Evolutionary conservation across 225 moss, liverwort and hornwort genomes (phyloP).

Genomic region (Asterella californica): DNA sequence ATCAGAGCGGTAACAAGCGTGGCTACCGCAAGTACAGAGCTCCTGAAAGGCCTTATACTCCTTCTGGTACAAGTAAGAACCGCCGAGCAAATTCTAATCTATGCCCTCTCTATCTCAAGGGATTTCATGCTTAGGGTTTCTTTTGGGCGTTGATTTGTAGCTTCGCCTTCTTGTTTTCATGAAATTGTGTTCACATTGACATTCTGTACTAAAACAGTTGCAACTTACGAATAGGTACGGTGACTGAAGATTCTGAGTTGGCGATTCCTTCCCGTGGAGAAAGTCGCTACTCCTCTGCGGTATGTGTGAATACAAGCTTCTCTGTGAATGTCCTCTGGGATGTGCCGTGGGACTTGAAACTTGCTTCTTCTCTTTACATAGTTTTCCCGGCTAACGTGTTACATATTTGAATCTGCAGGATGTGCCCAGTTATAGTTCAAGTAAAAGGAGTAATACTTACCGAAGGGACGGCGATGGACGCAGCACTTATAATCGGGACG

Average conservation of each 20-base stretch:
- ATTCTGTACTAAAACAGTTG: not conserved
- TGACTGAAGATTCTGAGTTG: constrained; percentile 29
- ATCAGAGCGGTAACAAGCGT: constrained; percentile 15
- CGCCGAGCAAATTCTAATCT: not conserved
- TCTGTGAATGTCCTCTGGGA: not conserved
- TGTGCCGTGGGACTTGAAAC: not conserved
- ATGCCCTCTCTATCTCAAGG: not conserved
- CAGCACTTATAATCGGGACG: constrained; percentile 40
- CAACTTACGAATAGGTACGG: constrained; percentile 9
- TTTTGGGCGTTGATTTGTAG: not conserved
- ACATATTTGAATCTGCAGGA: constrained; percentile 19
- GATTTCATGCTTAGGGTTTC: not conserved
- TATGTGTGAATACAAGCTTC: not conserved
- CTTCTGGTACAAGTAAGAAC: constrained; percentile 26
- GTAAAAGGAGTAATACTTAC: constrained; percentile 21
- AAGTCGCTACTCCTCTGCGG: not conserved
- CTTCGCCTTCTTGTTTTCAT: not conserved
- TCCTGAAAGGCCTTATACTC: constrained; percentile 25
- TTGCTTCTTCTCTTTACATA: not conserved
- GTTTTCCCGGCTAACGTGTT: not conserved
- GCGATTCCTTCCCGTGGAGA: constrained; percentile 7
- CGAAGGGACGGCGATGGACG: constrained; percentile 43
- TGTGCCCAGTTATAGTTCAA: constrained; percentile 25
- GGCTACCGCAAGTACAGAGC: constrained; percentile 39
- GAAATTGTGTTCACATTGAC: not conserved